These are phyloP conservation scores for Puccinia coronata DNA, from an alignment of 1,284 basidiomycete genomes.

Conservation along the genomic window DNA sequence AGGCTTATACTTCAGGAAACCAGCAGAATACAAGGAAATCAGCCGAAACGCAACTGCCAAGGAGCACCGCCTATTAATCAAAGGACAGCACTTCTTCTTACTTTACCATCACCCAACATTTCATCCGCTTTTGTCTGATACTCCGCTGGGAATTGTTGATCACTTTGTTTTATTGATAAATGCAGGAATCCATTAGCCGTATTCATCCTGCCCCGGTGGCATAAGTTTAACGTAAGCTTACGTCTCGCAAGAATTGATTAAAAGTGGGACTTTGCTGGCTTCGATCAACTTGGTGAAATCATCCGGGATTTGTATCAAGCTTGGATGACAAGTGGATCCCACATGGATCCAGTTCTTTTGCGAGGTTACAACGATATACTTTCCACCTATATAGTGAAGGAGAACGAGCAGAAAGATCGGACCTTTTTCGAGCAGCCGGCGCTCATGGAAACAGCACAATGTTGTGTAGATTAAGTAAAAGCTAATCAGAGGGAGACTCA, in stretches of 20 bases:
- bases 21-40: too few species aligned
- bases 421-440: background rate
- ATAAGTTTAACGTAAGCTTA: too few species aligned
- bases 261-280: slow-evolving; percentile 21
- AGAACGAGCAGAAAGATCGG: background rate
- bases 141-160: slow-evolving; percentile 20
- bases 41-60: too few species aligned
- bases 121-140: slow-evolving; percentile 34
- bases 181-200: too few species aligned
- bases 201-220: too few species aligned
- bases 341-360: slow-evolving; percentile 31
- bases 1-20: slow-evolving; percentile 47
- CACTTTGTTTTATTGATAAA: slow-evolving; percentile 16
- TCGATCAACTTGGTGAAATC: slow-evolving; percentile 2
- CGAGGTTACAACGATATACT: slow-evolving; percentile 25
- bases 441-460: too few species aligned
- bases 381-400: slow-evolving; percentile 25
- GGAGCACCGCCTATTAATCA: too few species aligned
- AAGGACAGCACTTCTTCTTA: background rate
- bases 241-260: slow-evolving; percentile 42
- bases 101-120: slow-evolving; percentile 39
- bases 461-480: too few species aligned
- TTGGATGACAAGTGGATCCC: slow-evolving; percentile 36
- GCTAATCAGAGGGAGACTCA: slow-evolving; percentile 14
- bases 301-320: slow-evolving; percentile 22